Percentiles rank a stretch among this genome's conserved stretches.
Conservation (phyloP, 1,139 yeast species). For the Candida buenavistaensis region DNA sequence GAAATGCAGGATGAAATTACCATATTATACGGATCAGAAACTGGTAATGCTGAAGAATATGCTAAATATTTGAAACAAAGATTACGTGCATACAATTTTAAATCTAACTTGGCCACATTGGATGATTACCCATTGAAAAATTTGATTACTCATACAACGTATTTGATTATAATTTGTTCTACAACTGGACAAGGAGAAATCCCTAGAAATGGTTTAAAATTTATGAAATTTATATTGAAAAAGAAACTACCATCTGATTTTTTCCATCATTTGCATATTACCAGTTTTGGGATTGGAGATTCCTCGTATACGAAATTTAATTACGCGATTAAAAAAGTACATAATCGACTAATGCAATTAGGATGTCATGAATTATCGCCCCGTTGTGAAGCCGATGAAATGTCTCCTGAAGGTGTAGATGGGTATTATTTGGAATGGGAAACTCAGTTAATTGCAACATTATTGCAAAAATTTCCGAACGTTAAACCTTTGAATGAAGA, state of each 20-base stretch:
- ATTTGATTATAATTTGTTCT: constrained; percentile 70
- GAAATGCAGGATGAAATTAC: constrained; percentile 34
- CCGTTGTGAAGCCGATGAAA: constrained; percentile 90
- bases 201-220: constrained; percentile 70
- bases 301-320: constrained; percentile 87
- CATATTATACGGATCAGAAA: constrained; percentile 86
- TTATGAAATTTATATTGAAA: constrained; percentile 74
- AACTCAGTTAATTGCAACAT: constrained; percentile 42
- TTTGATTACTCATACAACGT: constrained; percentile 47
- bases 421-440: constrained; percentile 79
- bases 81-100: constrained; percentile 56
- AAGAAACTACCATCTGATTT: constrained; percentile 66
- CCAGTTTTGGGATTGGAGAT: constrained; percentile 93
- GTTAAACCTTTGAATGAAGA: constrained; percentile 14
- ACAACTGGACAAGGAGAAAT: constrained; percentile 97
- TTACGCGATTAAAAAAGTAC: constrained; percentile 81
- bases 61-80: constrained; percentile 64
- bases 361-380: constrained; percentile 75
- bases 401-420: constrained; percentile 76
- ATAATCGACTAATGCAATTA: constrained; percentile 71
- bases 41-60: constrained; percentile 88
- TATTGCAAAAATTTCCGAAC: constrained; percentile 20
- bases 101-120: constrained; percentile 52
- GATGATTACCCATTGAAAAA: constrained; percentile 62
- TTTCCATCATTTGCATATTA: constrained; percentile 59